Evolutionary conservation across 495 filamentous ascomycete genomes (phyloP).

Genomic region (Penicillium malachiteum): DNA sequence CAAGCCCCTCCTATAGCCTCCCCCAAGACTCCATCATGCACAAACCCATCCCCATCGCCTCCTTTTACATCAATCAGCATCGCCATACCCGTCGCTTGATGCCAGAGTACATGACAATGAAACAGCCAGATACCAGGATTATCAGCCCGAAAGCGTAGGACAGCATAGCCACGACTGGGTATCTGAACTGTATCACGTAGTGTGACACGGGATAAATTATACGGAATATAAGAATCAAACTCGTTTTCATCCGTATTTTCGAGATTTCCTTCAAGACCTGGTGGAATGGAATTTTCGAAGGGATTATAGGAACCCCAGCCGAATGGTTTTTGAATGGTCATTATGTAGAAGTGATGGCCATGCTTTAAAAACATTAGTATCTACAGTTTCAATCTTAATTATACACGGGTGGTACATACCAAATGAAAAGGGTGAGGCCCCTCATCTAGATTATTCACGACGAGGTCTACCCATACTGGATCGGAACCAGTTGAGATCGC

Average conservation of each 20-base stretch:
- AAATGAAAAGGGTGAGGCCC: slow-evolving; percentile 53
- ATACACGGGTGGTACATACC: too few relatives aligned
- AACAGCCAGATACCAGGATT: slow-evolving; percentile 61
- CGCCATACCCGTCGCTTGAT: slow-evolving; percentile 50
- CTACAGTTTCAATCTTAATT: background rate
- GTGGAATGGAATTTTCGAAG: slow-evolving; percentile 32
- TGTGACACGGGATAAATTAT: slow-evolving; percentile 60
- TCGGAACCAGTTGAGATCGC: slow-evolving; percentile 27
- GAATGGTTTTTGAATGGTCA: slow-evolving; percentile 43
- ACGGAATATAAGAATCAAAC: background rate
- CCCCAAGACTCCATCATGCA: background rate
- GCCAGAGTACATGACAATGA: slow-evolving; percentile 70
- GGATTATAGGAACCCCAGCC: slow-evolving; percentile 51
- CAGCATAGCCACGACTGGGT: slow-evolving; percentile 56
- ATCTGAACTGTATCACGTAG: slow-evolving; percentile 59
- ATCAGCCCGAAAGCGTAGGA: slow-evolving; percentile 64
- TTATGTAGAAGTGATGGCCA: slow-evolving; percentile 80
- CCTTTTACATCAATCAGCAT: slow-evolving; percentile 36
- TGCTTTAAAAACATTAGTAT: slow-evolving; percentile 45
- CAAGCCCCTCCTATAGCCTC: background rate
- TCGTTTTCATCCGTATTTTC: too few relatives aligned
- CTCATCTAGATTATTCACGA: slow-evolving; percentile 54
- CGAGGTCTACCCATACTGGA: slow-evolving; percentile 44
- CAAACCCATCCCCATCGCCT: background rate
- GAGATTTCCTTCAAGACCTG: slow-evolving; percentile 13